Conservation (phyloP, 208 protist species). For the Trypanosoma avium region DNA sequence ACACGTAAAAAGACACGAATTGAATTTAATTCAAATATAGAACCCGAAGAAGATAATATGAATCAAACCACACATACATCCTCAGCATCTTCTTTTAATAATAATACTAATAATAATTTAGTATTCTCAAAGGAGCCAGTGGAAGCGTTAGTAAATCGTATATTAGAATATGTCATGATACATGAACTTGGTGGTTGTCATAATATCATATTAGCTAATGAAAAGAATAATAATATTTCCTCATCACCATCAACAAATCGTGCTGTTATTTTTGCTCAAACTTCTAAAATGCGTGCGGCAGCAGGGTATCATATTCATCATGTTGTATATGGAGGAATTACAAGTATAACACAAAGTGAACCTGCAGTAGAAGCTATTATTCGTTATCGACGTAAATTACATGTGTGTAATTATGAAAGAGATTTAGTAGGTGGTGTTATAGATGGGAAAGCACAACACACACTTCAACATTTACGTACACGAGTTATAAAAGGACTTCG, state of each 20-base stretch:
- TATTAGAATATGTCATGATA: slow-evolving; percentile 70
- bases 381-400: slow-evolving; percentile 41
- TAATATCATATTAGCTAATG: slow-evolving; percentile 31
- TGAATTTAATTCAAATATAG: too few relatives aligned
- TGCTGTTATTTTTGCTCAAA: slow-evolving; percentile 23
- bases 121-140: not conserved
- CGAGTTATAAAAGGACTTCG: slow-evolving; percentile 48
- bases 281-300: slow-evolving; percentile 26
- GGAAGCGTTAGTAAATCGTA: slow-evolving; percentile 37
- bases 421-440: slow-evolving; percentile 65
- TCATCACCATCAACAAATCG: not conserved
- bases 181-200: slow-evolving; percentile 55
- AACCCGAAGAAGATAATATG: too few relatives aligned
- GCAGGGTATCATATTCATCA: slow-evolving; percentile 45
- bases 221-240: not conserved
- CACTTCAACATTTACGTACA: slow-evolving; percentile 39
- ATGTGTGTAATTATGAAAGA: slow-evolving; percentile 36
- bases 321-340: slow-evolving; percentile 25
- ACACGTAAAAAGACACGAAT: not conserved
- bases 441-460: slow-evolving; percentile 43
- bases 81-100: not conserved
- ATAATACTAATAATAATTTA: not conserved
- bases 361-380: slow-evolving; percentile 37
- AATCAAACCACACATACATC: too few relatives aligned
- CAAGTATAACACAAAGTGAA: slow-evolving; percentile 29